Evolutionary conservation across 805 yeast species (phyloP), one percentile per base, ranked within the genome.

Genomic region (Nakazawaea pomicola): DNA sequence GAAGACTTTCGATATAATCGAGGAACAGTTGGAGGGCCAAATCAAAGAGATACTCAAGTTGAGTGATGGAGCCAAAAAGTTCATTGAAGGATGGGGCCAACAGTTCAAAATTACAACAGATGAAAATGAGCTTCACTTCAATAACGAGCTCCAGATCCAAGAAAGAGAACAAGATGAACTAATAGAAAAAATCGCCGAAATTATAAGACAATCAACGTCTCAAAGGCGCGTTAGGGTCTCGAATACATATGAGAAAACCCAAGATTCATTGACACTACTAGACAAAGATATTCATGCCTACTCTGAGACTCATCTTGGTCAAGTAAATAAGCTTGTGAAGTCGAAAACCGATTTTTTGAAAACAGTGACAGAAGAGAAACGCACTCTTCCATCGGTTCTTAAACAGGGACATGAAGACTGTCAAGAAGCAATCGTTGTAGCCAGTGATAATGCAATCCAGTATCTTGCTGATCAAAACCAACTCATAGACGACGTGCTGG

Each of bases 81-180:
- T n/a, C n/a, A n/a, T n/a, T n/a, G n/a, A n/a, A n/a, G n/a, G n/a
- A n/a, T n/a, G n/a, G n/a, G n/a, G n/a, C n/a, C n/a, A n/a, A n/a
- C 9, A 6, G 2, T 29, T 36, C 14, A 10, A 36, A 17, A 14
- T n/a, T 8, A 14, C 6, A 12, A 28, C 29, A 6, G 14, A 5
- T 3, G 23, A 14, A 11, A 28, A 16, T 6, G 21, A 29, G 10
- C 6, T 11, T 2, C 33, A 43, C 4, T 29, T 34, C 7, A 33
- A 30, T n/a, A 45, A 44, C 11, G 40, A 49, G 11, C 20, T 33
- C 6, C 24, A 25, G 18, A 10, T 10, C 11, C 42, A 38, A 15
- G 28, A 38, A 14, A 12, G 25, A 10, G 36, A 38, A 32, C 25
- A 21, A 19, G 20, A 27, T 5, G 4, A 7, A 14, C 37, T 38